Conservation (phyloP, 768 basidiomycete species). For the Termitomyces titanicus region DNA sequence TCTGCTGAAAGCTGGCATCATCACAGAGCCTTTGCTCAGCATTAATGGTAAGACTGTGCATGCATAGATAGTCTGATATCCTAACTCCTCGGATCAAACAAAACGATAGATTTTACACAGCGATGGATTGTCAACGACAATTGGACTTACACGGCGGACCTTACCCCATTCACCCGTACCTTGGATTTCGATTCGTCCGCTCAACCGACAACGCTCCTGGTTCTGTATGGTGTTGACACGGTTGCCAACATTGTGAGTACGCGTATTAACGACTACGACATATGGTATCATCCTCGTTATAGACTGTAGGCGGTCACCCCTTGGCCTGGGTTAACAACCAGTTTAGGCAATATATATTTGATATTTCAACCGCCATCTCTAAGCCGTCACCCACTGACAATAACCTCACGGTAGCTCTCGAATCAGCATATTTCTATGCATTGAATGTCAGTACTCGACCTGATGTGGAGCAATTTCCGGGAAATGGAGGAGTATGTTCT, state of each 20-base stretch:
- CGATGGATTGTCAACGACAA: slow-evolving; percentile 55
- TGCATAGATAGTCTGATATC: too few species aligned
- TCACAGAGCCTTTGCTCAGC: slow-evolving; percentile 49
- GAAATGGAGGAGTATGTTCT: slow-evolving; percentile 24
- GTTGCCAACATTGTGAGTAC: slow-evolving; percentile 48
- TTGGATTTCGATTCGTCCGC: slow-evolving; percentile 15
- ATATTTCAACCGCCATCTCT: slow-evolving; percentile 40
- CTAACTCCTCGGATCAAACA: not conserved
- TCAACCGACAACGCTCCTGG: slow-evolving; percentile 34
- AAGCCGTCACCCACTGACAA: slow-evolving; percentile 28
- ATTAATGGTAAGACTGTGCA: slow-evolving; percentile 40
- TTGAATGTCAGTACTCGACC: slow-evolving; percentile 41
- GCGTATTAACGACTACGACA: not conserved
- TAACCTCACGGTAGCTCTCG: slow-evolving; percentile 48
- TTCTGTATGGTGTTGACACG: slow-evolving; percentile 58
- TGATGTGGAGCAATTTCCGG: slow-evolving; percentile 41
- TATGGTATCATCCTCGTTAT: not conserved
- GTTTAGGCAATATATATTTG: slow-evolving; percentile 51
- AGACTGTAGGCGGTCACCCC: slow-evolving; percentile 49
- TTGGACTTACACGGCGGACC: slow-evolving; percentile 57
- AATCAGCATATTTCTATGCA: slow-evolving; percentile 52
- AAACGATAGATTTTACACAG: slow-evolving; percentile 42
- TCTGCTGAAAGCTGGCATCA: slow-evolving; percentile 46
- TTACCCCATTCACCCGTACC: slow-evolving; percentile 37
- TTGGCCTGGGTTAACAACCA: slow-evolving; percentile 58